Evolutionary conservation across 2,329 filamentous ascomycete genomes (phyloP), one percentile per base, ranked within the genome.

Genomic region (Penicillium sp.): DNA sequence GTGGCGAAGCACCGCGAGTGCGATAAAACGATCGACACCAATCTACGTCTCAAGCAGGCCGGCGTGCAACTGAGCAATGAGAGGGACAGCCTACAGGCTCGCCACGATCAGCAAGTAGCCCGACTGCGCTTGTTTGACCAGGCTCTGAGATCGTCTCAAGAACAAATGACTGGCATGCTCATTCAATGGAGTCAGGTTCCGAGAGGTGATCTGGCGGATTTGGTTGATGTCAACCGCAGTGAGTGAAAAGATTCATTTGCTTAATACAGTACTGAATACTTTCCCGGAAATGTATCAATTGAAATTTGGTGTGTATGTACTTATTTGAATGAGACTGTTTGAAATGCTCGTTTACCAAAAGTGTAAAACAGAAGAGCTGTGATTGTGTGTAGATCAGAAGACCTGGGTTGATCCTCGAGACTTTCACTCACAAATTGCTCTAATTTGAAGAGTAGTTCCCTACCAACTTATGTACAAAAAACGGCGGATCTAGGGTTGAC

Each of bases 31-130:
- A 29, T 11, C 3, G 14, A 47, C 2, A 3, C 46, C 16, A 57
- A 57, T 29, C 10, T 11, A 4, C 8, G 13, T 5, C 37, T 54
- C n/a, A 39, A 49, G 39, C 35, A 54, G 14, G 29, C 54, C 48
- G 21, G 49, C 24, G 19, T 27, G 22, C 21, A 56, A 19, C 52
- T 55, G 46, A 55, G 27, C n/a, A 37, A 44, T n/a, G 21, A 55
- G 39, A 55, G 52, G 14, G 52, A 55, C 21, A 39, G 35, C n/a
- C 52, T 55, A 42, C 46, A 55, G 31, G 16, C 48, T 33, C 52
- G 46, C 26, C 26, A 44, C 37, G 52, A 55, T 44, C 22, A 55
- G 46, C 52, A 55, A 35, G 24, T 43, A 22, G 26, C 37, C 39
- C 46, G 46, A 22, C 46, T 55, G 37, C 52, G 45, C 37, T 49